phyloP scores from a whole-genome alignment of 2,329 filamentous ascomycete genomes.

The Alternaria ventricosa region DNA sequence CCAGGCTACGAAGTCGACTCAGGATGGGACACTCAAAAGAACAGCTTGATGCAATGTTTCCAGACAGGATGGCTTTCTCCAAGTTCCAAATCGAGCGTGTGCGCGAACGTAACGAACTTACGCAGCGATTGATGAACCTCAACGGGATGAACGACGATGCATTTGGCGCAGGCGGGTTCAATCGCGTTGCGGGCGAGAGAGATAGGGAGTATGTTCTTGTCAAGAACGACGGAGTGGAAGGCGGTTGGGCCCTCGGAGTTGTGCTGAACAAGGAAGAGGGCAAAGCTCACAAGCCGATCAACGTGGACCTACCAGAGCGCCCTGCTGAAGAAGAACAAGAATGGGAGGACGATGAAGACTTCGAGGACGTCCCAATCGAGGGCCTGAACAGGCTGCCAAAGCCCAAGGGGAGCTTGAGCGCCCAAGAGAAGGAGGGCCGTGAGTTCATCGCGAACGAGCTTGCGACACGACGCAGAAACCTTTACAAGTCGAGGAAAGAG shows the following conservation, averaged over 20 bases:
- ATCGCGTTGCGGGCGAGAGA: constrained; percentile 80
- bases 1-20: constrained; percentile 82
- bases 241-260: constrained; percentile 94
- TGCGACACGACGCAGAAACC: constrained; percentile 54
- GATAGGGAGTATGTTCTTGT: constrained; percentile 95
- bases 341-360: constrained; percentile 77
- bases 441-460: constrained; percentile 47
- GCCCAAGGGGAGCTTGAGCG: constrained; percentile 42
- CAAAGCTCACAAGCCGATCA: constrained; percentile 85
- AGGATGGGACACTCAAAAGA: constrained; percentile 97
- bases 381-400: constrained; percentile 85
- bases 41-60: constrained; percentile 95
- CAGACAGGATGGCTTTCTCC: constrained; percentile 95
- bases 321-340: constrained; percentile 64
- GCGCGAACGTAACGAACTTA: constrained; percentile 89
- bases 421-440: constrained; percentile 40
- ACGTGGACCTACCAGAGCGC: constrained; percentile 72
- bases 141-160: constrained; percentile 87
- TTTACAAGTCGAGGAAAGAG: constrained; percentile 54
- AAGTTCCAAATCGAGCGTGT: constrained; percentile 96
- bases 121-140: constrained; percentile 91
- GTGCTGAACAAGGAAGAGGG: constrained; percentile 85
- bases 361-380: constrained; percentile 92
- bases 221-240: constrained; percentile 92
- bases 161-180: constrained; percentile 65